A percentile compares a stretch with the other conserved stretches of the same genome.
Evolutionary conservation across 2,329 filamentous ascomycete genomes (phyloP).

Genomic region (Magnaporthiopsis rhizophila): DNA sequence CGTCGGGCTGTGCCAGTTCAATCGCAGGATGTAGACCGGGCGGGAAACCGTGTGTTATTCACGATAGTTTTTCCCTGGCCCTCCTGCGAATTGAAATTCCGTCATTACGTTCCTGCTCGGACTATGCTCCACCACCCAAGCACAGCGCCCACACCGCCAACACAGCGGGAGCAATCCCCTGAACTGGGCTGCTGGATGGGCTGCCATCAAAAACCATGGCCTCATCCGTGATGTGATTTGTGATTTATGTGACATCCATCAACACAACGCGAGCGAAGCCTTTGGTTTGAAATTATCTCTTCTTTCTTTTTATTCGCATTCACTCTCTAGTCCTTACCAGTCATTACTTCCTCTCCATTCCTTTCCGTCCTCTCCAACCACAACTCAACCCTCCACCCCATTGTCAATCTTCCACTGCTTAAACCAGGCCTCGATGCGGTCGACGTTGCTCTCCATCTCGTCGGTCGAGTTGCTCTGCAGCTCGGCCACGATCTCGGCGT

Average conservation of each 20-base stretch:
- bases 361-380: not conserved
- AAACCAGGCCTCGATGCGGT: conserved; percentile 75
- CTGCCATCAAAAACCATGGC: not conserved
- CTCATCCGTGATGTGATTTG: too few species aligned
- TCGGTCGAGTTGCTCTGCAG: conserved; percentile 72
- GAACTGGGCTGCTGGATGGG: not conserved
- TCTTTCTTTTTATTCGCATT: not conserved
- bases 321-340: not conserved
- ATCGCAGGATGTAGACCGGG: not conserved
- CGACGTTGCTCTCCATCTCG: conserved; percentile 83
- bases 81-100: not conserved
- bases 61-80: not conserved
- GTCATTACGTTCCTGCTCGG: not conserved
- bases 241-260: not conserved
- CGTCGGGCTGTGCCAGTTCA: not conserved
- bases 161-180: too few species aligned
- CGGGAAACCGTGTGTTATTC: not conserved
- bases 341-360: not conserved
- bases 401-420: conserved; percentile 72
- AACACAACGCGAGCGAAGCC: not conserved
- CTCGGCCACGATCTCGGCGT: conserved; percentile 81
- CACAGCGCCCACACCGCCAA: not conserved
- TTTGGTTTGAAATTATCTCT: not conserved
- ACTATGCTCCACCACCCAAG: not conserved
- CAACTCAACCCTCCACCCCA: not conserved